These are phyloP conservation scores for Penicillium flavigenum DNA, from an alignment of 495 filamentous ascomycete genomes.

Conservation along the genomic window DNA sequence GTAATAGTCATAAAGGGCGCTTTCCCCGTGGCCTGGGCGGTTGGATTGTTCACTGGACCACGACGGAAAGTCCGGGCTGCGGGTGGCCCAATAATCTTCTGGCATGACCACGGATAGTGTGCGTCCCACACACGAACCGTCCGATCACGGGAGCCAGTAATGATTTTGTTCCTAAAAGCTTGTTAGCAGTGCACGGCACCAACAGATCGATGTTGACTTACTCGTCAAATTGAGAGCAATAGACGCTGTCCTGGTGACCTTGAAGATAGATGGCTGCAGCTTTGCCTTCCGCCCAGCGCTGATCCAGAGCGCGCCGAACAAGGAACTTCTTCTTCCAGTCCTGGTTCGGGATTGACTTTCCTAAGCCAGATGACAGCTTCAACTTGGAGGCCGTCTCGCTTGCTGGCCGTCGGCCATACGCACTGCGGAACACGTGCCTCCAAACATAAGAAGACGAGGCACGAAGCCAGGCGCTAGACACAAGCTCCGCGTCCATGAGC, in stretches of 20 bases:
- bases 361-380: slow-evolving; percentile 48
- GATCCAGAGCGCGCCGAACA: slow-evolving; percentile 69
- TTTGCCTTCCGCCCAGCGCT: slow-evolving; percentile 73
- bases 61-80: slow-evolving; percentile 26
- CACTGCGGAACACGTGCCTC: slow-evolving; percentile 70
- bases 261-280: slow-evolving; percentile 83
- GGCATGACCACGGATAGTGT: slow-evolving; percentile 72
- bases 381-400: slow-evolving; percentile 47
- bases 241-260: slow-evolving; percentile 91
- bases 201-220: slow-evolving; percentile 42
- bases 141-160: slow-evolving; percentile 92
- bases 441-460: slow-evolving; percentile 69
- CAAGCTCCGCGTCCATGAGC: slow-evolving; percentile 58
- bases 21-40: slow-evolving; percentile 39
- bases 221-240: slow-evolving; percentile 98
- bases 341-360: slow-evolving; percentile 51
- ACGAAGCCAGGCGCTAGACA: slow-evolving; percentile 63
- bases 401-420: slow-evolving; percentile 50
- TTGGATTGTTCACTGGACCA: slow-evolving; percentile 39
- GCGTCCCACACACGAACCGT: slow-evolving; percentile 97
- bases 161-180: slow-evolving; percentile 72
- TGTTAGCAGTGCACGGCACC: slow-evolving; percentile 3
- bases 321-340: slow-evolving; percentile 88
- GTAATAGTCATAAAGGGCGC: slow-evolving; percentile 49
- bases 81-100: slow-evolving; percentile 68